phyloP scores from a whole-genome alignment of 306 rosid genomes.

The Cicer yamashitae region DNA sequence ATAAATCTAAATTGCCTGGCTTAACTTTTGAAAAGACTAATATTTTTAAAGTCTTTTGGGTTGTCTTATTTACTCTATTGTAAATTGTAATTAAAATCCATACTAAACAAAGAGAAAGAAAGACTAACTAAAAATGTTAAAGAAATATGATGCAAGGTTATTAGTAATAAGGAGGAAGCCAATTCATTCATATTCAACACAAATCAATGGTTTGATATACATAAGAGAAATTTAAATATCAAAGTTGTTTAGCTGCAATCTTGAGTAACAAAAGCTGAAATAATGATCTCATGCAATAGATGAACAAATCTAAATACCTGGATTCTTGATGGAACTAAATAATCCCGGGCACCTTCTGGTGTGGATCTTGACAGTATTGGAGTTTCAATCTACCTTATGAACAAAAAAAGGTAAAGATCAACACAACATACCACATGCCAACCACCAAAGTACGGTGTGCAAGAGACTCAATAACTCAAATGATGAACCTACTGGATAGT shows the following conservation, averaged over 20 bases:
- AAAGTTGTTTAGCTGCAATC: not conserved
- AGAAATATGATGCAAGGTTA: slow-evolving; percentile 25
- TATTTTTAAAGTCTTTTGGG: slow-evolving; percentile 15
- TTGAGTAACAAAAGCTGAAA: slow-evolving; percentile 19
- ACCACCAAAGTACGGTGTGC: slow-evolving; percentile 11
- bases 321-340: slow-evolving; percentile 94
- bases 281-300: slow-evolving; percentile 25
- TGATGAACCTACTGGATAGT: slow-evolving; percentile 44
- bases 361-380: slow-evolving; percentile 97
- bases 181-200: slow-evolving; percentile 6
- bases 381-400: slow-evolving; percentile 98
- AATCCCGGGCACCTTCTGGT: slow-evolving; percentile 99
- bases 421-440: slow-evolving; percentile 40
- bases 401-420: slow-evolving; percentile 61
- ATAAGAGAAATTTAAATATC: slow-evolving; percentile 2
- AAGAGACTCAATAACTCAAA: slow-evolving; percentile 21
- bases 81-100: not conserved
- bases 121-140: slow-evolving; percentile 10
- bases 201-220: not conserved
- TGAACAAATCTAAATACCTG: slow-evolving; percentile 68
- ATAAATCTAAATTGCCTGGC: not conserved
- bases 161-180: slow-evolving; percentile 9
- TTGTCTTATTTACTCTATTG: slow-evolving; percentile 23
- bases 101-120: slow-evolving; percentile 2
- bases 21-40: slow-evolving; percentile 14